These are phyloP conservation scores for Nigrospora osmanthi DNA, from an alignment of 2,329 filamentous ascomycete genomes.

Conservation along the genomic window DNA sequence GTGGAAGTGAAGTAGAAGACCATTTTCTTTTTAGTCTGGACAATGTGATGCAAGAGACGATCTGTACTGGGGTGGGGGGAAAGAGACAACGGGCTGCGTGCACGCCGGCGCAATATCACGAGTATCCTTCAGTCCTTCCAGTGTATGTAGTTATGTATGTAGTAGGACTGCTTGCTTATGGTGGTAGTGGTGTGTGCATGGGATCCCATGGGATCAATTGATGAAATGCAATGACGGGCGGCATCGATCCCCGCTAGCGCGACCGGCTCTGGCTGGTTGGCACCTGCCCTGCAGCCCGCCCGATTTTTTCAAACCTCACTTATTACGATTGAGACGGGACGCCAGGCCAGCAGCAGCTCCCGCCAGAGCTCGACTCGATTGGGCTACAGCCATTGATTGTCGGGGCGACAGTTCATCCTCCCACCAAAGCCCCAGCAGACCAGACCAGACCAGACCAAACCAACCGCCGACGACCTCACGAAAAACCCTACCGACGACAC, in stretches of 20 bases:
- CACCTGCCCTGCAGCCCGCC: background rate
- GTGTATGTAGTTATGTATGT: no score
- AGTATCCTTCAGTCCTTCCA: no score
- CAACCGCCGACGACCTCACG: background rate
- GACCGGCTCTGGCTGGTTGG: no score
- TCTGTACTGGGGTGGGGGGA: background rate
- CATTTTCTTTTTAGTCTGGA: slow-evolving; percentile 44
- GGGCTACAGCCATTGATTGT: background rate
- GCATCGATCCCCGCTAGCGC: no score
- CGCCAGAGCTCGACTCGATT: no score
- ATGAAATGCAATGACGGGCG: no score
- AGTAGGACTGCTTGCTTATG: no score
- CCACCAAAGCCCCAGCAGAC: background rate
- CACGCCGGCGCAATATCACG: background rate
- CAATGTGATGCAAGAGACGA: background rate
- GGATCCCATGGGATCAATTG: no score
- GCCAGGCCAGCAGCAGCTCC: no score
- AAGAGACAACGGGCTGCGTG: background rate
- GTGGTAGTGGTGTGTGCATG: no score
- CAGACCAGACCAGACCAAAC: no score
- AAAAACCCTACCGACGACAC: background rate
- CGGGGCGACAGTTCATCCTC: background rate
- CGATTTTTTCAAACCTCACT: background rate
- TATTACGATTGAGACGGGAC: no score
- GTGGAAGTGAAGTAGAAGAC: slow-evolving; percentile 95